A percentile compares a stretch with the other conserved stretches of the same genome.
phyloP scores from a whole-genome alignment of 192 early-diverging fungal species.

The Coemansia umbellata region DNA sequence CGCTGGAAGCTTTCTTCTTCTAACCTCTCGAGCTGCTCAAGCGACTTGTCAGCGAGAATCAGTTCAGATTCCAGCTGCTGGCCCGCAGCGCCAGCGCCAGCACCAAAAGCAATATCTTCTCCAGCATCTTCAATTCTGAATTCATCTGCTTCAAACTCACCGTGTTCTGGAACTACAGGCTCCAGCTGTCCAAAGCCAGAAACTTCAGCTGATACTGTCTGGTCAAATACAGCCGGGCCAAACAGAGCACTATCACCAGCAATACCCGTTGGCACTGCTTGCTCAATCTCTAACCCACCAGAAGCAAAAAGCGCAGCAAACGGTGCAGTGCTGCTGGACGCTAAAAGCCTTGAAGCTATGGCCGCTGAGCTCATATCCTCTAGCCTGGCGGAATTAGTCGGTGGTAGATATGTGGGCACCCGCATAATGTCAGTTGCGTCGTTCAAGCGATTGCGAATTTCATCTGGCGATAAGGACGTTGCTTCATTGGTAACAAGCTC shows the following conservation, averaged over 20 bases:
- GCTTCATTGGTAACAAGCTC: slow-evolving; percentile 42
- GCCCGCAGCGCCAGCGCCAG: slow-evolving; percentile 14
- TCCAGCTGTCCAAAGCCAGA: not conserved
- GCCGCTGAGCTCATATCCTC: slow-evolving; percentile 41
- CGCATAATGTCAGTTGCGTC: slow-evolving; percentile 40
- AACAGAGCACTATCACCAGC: not conserved
- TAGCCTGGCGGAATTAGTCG: slow-evolving; percentile 17
- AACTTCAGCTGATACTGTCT: not conserved
- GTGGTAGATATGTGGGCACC: slow-evolving; percentile 38
- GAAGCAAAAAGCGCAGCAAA: slow-evolving; percentile 34
- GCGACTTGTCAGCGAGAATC: slow-evolving; percentile 39
- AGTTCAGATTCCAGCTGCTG: slow-evolving; percentile 25
- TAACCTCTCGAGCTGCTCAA: slow-evolving; percentile 47
- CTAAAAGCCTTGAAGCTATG: slow-evolving; percentile 35
- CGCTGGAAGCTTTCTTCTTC: slow-evolving; percentile 51
- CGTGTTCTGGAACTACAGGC: slow-evolving; percentile 24
- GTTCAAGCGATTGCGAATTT: slow-evolving; percentile 31
- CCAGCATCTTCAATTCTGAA: slow-evolving; percentile 38
- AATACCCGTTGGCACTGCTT: slow-evolving; percentile 15
- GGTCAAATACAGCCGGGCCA: slow-evolving; percentile 7
- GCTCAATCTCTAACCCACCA: slow-evolving; percentile 6
- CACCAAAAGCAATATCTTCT: slow-evolving; percentile 34
- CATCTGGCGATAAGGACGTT: slow-evolving; percentile 32
- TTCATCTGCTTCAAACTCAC: slow-evolving; percentile 10
- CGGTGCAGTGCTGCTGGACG: slow-evolving; percentile 7